Conservation (phyloP, 2,329 filamentous ascomycete species). For the Xylariaceae sp. region DNA sequence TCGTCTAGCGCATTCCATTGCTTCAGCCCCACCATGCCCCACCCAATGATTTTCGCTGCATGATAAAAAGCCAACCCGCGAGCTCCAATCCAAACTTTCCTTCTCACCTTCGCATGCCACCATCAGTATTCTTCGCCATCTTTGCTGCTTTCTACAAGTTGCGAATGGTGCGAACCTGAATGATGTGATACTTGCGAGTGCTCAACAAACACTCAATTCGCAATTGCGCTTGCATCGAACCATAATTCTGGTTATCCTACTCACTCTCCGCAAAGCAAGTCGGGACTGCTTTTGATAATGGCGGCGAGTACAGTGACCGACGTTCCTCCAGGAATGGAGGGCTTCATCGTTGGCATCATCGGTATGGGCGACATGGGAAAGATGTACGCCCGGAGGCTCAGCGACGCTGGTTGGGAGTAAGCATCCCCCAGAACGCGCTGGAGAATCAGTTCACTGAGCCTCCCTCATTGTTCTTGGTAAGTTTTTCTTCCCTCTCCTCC, state of each 20-base stretch:
- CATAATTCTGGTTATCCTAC: background rate
- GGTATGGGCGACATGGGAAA: slow-evolving; percentile 99
- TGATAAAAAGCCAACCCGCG: slow-evolving; percentile 1
- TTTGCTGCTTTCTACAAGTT: background rate
- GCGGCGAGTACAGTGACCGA: background rate
- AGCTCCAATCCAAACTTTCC: background rate
- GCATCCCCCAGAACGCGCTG: slow-evolving; percentile 23
- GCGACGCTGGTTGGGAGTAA: slow-evolving; percentile 96
- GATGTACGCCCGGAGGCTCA: slow-evolving; percentile 90
- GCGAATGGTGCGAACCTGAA: slow-evolving; percentile 4
- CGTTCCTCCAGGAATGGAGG: slow-evolving; percentile 50
- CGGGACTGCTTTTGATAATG: slow-evolving; percentile 2
- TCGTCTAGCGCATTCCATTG: background rate
- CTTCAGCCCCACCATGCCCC: slow-evolving; percentile 7
- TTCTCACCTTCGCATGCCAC: background rate
- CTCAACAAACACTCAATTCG: slow-evolving; percentile 1
- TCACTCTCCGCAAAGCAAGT: background rate
- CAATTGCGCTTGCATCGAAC: slow-evolving; percentile 5
- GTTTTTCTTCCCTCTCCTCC: slow-evolving; percentile 21
- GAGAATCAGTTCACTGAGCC: slow-evolving; percentile 15
- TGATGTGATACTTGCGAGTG: slow-evolving; percentile 21
- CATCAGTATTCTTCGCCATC: background rate
- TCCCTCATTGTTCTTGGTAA: slow-evolving; percentile 34
- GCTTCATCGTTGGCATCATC: slow-evolving; percentile 84
- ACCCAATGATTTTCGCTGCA: slow-evolving; percentile 9